A percentile compares a stretch with the other conserved stretches of the same genome.
Conservation (phyloP, 208 protist genomes). For the Leishmania arabica region DNA sequence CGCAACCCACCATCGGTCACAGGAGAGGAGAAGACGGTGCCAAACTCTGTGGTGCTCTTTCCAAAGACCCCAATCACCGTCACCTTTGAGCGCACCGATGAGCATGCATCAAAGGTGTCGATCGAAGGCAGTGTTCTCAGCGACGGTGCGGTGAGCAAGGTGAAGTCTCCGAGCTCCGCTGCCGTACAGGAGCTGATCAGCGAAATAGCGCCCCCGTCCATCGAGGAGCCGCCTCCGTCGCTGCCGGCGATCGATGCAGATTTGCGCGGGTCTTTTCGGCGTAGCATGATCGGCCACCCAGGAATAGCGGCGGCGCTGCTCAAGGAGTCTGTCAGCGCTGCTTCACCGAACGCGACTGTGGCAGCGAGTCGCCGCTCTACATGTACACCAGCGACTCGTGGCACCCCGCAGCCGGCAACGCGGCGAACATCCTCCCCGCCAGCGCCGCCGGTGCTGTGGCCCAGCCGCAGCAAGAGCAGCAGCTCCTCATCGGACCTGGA, state of each 20-base stretch:
- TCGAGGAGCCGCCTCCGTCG: conserved; percentile 22
- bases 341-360: not conserved
- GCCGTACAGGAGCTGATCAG: conserved; percentile 42
- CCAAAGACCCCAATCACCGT: conserved; percentile 33
- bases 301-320: too few species aligned
- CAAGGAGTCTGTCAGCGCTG: not conserved
- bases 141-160: conserved; percentile 47
- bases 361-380: not conserved
- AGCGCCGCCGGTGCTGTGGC: not conserved
- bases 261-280: conserved; percentile 31
- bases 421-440: conserved; percentile 16
- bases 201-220: conserved; percentile 35
- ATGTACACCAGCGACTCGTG: not conserved
- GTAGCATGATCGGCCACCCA: conserved; percentile 33
- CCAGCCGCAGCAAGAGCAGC: conserved; percentile 10
- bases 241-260: conserved; percentile 28
- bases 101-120: conserved; percentile 28
- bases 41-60: conserved; percentile 5
- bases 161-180: conserved; percentile 26
- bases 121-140: conserved; percentile 66
- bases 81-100: conserved; percentile 46
- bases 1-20: not conserved
- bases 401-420: conserved; percentile 1
- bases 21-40: conserved; percentile 3
- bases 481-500: conserved; percentile 21